Base-by-base conservation (phyloP, 768 basidiomycete genomes). In the Phanerochaete carnosa region DNA sequence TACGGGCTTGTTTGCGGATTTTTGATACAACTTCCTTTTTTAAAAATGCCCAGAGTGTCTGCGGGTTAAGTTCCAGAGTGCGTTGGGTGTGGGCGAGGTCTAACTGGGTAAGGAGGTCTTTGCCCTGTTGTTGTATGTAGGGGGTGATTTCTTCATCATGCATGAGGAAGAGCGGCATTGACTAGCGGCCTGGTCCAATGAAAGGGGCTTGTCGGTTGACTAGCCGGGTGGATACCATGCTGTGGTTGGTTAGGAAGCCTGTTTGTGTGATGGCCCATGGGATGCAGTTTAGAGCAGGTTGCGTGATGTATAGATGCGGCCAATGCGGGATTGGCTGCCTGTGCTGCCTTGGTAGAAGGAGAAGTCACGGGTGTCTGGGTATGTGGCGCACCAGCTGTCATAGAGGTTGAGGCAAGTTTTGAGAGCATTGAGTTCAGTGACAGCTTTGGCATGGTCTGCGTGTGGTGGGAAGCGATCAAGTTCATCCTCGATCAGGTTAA, bases 381-480 rank as follows among this genome's bases (percentile, higher is more conserved):
- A 6, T 3, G 29, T 39, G 4, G 3, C 9, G 26, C 67, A 52
- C 64, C 64, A 68, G 15, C 66, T 60, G 39, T 68, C 64, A 22
- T 26, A 23, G 3, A 68, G 37, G 1, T 47, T 6, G 0, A 65
- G 26, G 1, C 26, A 25, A 4, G 6, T 22, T 26, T 33, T 59
- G 0, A 65, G 32, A 4, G 47, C 25, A 25, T 50, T 35, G 2
- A 67, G 62, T 6, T 55, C 66, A 1, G n/a, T 39, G 1, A 55
- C 56, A 11, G 59, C 47, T 1, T 13, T 23, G 1, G 0, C 23
- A 0, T 39, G 5, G 25, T 67, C 67, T 1, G 23, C n/a, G 15
- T 49, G 52, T 26, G 29, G n/a, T 3, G 68, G 68, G 8, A 63
- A 25, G 0, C 63, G 57, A 37, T 69, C 68, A 11, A 65, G 45